These are phyloP conservation scores for Camellia granthamiana DNA, from an alignment of 148 eudicot species.

Conservation along the genomic window DNA sequence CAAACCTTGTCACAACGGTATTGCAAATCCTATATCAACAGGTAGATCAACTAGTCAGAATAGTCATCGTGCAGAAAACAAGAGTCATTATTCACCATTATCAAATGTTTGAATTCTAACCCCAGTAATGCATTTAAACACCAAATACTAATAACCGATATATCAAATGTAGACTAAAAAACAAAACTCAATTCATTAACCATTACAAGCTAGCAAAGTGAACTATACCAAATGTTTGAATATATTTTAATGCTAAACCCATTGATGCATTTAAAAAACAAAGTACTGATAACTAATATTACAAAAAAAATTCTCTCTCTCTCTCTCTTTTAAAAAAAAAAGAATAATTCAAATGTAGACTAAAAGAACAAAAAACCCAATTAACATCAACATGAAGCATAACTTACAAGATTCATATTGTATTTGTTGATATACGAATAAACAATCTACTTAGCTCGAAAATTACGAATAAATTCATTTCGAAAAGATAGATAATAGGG, in stretches of 20 bases:
- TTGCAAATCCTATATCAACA: constrained; percentile 44
- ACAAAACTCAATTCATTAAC: no score
- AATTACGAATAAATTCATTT: neutral
- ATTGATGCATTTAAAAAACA: no score
- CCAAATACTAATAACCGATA: neutral
- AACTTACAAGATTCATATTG: neutral
- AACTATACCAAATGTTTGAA: no score
- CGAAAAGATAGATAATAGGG: no score
- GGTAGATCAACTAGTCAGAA: constrained; percentile 36
- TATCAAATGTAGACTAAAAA: no score
- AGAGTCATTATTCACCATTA: neutral
- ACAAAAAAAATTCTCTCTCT: no score
- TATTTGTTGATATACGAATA: neutral
- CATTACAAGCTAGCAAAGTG: no score
- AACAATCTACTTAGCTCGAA: neutral
- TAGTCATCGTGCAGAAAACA: neutral
- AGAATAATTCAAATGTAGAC: neutral
- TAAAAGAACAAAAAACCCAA: neutral
- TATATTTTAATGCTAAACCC: no score
- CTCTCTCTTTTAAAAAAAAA: no score
- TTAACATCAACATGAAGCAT: neutral
- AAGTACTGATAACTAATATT: no score
- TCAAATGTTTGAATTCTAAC: neutral
- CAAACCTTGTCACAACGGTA: constrained; percentile 46
- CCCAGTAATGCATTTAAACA: neutral